phyloP scores from a whole-genome alignment of 2,329 filamentous ascomycete genomes.

The Calonectria ilicicola region DNA sequence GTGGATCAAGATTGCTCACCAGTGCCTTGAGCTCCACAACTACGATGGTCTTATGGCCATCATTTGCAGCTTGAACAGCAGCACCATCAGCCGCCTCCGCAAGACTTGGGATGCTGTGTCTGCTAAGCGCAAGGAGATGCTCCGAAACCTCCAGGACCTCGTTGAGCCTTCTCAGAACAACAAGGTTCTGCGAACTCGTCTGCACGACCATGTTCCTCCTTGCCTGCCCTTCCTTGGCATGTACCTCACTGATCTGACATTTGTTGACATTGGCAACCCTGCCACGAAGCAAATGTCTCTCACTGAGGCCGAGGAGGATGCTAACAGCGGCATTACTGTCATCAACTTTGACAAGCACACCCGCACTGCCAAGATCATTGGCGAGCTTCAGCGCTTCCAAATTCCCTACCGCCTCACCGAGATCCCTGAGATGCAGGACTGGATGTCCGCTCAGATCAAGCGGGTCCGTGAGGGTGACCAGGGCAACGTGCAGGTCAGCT shows the following conservation, averaged over 20 bases:
- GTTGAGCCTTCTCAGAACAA: slow-evolving; percentile 94
- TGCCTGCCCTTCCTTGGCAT: slow-evolving; percentile 97
- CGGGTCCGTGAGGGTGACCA: slow-evolving; percentile 75
- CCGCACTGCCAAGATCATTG: slow-evolving; percentile 94
- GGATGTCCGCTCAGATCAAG: slow-evolving; percentile 86
- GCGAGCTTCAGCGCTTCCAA: slow-evolving; percentile 95
- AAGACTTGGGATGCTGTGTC: slow-evolving; percentile 94
- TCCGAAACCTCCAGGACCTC: slow-evolving; percentile 84
- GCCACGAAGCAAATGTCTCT: slow-evolving; percentile 79
- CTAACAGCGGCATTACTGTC: slow-evolving; percentile 77
- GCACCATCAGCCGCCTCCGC: slow-evolving; percentile 87
- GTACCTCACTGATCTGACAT: slow-evolving; percentile 95
- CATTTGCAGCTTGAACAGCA: slow-evolving; percentile 92
- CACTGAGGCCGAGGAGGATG: slow-evolving; percentile 67
- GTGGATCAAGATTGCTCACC: slow-evolving; percentile 94
- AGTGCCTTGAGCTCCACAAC: slow-evolving; percentile 90
- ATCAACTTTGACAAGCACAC: slow-evolving; percentile 99
- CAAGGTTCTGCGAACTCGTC: slow-evolving; percentile 82
- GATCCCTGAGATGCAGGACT: slow-evolving; percentile 90
- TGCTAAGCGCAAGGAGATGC: slow-evolving; percentile 81
- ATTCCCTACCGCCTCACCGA: slow-evolving; percentile 88
- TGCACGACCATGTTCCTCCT: slow-evolving; percentile 88
- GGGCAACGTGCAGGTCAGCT: slow-evolving; percentile 69
- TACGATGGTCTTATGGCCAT: slow-evolving; percentile 98
- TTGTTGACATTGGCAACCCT: slow-evolving; percentile 94